Conservation (phyloP, 305 asterid genomes). For the Rubia occidens region DNA sequence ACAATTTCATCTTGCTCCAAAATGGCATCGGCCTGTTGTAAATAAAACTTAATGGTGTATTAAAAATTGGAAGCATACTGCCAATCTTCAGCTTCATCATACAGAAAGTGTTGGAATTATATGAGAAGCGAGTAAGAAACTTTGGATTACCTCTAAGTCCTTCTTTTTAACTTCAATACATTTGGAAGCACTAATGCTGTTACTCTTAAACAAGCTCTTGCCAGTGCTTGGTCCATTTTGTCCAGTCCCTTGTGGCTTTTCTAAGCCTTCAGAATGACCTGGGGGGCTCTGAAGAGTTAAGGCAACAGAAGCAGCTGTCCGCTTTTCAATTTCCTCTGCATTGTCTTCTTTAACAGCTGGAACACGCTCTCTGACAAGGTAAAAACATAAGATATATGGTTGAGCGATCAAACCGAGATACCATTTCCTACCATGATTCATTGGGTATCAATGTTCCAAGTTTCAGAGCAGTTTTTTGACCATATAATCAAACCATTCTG, state of each 20-base stretch:
- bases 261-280: conserved; percentile 36
- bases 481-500: neutral
- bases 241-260: conserved; percentile 20
- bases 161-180: conserved; percentile 58
- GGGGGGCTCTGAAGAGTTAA: conserved; percentile 57
- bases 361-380: conserved; percentile 65
- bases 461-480: neutral
- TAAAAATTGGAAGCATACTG: neutral
- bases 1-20: conserved; percentile 54
- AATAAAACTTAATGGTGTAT: neutral
- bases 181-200: conserved; percentile 89
- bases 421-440: neutral
- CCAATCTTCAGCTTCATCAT: neutral
- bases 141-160: conserved; percentile 47
- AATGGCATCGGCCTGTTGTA: conserved; percentile 51
- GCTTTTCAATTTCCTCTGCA: conserved; percentile 40
- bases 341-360: conserved; percentile 63
- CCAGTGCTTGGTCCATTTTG: conserved; percentile 41
- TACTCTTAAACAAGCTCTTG: conserved; percentile 90
- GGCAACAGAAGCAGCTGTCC: conserved; percentile 56
- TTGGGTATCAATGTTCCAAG: neutral
- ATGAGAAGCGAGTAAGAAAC: neutral
- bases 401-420: neutral
- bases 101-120: neutral
- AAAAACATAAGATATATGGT: neutral